A percentile compares a stretch with the other conserved stretches of the same genome.
phyloP scores from a whole-genome alignment of 2,329 filamentous ascomycete species.

The Immersiporthe knoxdaviesiana region DNA sequence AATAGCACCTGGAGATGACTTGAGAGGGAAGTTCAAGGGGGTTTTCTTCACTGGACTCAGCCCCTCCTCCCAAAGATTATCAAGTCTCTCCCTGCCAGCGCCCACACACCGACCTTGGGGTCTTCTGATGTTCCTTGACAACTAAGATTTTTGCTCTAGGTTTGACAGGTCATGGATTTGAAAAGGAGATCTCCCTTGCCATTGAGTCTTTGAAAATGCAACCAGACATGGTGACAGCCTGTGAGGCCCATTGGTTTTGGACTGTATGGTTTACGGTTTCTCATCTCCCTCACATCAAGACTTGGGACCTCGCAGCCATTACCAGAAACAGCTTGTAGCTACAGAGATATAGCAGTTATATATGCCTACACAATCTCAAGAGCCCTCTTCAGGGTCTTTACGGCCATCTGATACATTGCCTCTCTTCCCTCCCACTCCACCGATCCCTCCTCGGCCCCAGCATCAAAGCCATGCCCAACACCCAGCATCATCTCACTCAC shows the following conservation, averaged over 20 bases:
- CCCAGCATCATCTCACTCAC: slow-evolving; percentile 18
- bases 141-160: too few species aligned
- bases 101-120: too few species aligned
- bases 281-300: too few species aligned
- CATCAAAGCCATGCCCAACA: slow-evolving; percentile 14
- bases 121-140: too few species aligned
- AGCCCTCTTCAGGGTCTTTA: background rate
- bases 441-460: slow-evolving; percentile 14
- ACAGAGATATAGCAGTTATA: too few species aligned
- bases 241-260: background rate
- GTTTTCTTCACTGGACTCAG: background rate
- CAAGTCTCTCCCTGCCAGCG: background rate
- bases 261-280: background rate
- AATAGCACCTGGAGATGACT: background rate
- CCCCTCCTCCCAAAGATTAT: background rate
- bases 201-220: background rate
- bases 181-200: too few species aligned
- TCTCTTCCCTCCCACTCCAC: slow-evolving; percentile 15
- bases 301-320: too few species aligned
- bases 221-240: background rate
- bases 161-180: too few species aligned
- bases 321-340: background rate
- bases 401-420: slow-evolving; percentile 11
- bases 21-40: background rate
- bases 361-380: background rate